Evolutionary conservation across 345 rosid species (phyloP).

Genomic region (Durio zibethinus): DNA sequence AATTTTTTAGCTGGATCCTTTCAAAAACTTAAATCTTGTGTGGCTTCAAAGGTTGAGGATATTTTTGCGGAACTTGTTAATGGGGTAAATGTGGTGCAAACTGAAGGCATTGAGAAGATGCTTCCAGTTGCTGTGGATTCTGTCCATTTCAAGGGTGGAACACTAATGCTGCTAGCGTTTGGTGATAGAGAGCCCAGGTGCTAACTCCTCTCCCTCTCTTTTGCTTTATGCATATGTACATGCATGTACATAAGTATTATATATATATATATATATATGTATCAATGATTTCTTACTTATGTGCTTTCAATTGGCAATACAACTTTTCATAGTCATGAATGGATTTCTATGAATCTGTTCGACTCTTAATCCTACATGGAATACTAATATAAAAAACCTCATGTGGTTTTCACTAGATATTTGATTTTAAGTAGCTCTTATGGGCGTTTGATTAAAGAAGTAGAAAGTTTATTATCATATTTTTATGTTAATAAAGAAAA

Average conservation of each 20-base stretch:
- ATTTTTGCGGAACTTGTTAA: constrained; percentile 58
- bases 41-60: constrained; percentile 52
- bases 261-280: constrained; percentile 1
- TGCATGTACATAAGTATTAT: not conserved
- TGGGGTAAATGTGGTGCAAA: constrained; percentile 48
- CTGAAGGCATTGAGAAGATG: constrained; percentile 55
- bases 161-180: constrained; percentile 72
- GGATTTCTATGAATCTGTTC: not conserved
- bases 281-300: not conserved
- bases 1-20: constrained; percentile 35
- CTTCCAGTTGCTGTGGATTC: constrained; percentile 87
- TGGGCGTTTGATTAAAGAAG: not conserved
- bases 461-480: not conserved
- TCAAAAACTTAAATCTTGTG: constrained; percentile 43
- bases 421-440: not conserved
- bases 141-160: constrained; percentile 84
- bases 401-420: not conserved
- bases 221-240: not conserved
- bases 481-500: not conserved
- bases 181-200: constrained; percentile 94
- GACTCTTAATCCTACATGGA: not conserved
- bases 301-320: not conserved
- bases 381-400: not conserved
- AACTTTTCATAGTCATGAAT: not conserved
- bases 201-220: constrained; percentile 11